Percentiles rank a stretch among this genome's conserved stretches.
Evolutionary conservation across 1,139 yeast species (phyloP).

Genomic region (Diutina scorzettiae): DNA sequence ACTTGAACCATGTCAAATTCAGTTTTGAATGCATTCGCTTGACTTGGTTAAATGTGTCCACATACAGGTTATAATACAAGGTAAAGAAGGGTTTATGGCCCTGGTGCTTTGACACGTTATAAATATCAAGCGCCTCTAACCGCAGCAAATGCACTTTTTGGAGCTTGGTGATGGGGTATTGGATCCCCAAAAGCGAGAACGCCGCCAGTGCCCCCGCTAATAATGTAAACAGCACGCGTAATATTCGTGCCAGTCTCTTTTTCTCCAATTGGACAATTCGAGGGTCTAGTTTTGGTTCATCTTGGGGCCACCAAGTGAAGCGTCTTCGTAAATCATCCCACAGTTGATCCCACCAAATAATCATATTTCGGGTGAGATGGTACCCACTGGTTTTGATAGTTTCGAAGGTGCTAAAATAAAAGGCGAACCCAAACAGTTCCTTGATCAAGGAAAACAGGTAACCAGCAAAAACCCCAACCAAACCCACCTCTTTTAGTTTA

Average conservation of each 20-base stretch:
- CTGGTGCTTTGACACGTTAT: conserved; percentile 21
- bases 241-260: conserved; percentile 33
- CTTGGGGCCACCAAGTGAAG: neutral
- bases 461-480: conserved; percentile 84
- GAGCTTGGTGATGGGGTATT: conserved; percentile 70
- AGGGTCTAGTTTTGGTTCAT: neutral
- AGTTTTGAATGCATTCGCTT: conserved; percentile 42
- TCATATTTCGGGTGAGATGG: conserved; percentile 43
- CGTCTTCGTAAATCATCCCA: conserved; percentile 8
- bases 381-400: conserved; percentile 61
- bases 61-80: conserved; percentile 55
- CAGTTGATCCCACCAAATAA: conserved; percentile 33
- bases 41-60: conserved; percentile 57
- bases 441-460: conserved; percentile 63
- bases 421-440: conserved; percentile 79
- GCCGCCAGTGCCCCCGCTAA: conserved; percentile 91
- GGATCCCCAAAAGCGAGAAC: conserved; percentile 59
- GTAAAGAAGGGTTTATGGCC: conserved; percentile 28
- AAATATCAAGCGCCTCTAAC: conserved; percentile 68
- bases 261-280: conserved; percentile 21
- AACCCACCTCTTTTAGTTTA: conserved; percentile 63
- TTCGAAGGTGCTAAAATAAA: conserved; percentile 78
- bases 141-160: conserved; percentile 74
- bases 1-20: conserved; percentile 43
- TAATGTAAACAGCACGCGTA: conserved; percentile 61